phyloP scores from a whole-genome alignment of 1,284 basidiomycete species.

The Erythrobasidium hasegawianum region DNA sequence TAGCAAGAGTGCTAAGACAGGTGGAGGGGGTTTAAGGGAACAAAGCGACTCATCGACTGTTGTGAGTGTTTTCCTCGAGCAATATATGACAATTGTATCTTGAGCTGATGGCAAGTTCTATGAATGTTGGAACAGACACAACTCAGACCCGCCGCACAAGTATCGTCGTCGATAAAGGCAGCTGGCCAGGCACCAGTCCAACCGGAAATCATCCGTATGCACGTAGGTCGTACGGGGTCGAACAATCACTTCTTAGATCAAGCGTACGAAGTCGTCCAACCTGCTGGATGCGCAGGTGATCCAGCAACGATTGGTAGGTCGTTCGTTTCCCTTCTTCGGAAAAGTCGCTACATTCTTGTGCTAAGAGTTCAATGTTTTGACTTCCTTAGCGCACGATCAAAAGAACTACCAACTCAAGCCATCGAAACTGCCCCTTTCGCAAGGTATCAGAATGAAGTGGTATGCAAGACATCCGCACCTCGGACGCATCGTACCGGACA shows the following conservation, averaged over 20 bases:
- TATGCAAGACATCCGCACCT: neutral
- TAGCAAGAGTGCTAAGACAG: no score
- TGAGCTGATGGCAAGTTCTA: no score
- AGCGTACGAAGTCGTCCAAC: neutral
- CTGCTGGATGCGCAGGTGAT: neutral
- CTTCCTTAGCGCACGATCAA: neutral
- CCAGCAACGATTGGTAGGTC: neutral
- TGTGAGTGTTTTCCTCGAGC: no score
- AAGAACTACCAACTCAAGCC: neutral
- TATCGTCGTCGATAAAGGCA: no score
- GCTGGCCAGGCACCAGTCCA: no score
- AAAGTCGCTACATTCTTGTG: no score
- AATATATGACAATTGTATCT: no score
- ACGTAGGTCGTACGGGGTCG: neutral
- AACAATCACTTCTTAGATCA: conserved; percentile 3
- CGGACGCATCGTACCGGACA: neutral
- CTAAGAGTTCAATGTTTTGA: no score
- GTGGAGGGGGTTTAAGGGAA: no score
- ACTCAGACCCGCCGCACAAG: no score
- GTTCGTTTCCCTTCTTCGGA: neutral
- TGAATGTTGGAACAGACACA: no score
- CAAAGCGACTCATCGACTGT: no score
- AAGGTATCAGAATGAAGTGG: neutral
- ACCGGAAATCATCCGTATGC: neutral
- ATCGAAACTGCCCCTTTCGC: neutral